Evolutionary conservation across 2,329 filamentous ascomycete genomes (phyloP), one percentile per base, ranked within the genome.

Genomic region (Phyllachora maydis): DNA sequence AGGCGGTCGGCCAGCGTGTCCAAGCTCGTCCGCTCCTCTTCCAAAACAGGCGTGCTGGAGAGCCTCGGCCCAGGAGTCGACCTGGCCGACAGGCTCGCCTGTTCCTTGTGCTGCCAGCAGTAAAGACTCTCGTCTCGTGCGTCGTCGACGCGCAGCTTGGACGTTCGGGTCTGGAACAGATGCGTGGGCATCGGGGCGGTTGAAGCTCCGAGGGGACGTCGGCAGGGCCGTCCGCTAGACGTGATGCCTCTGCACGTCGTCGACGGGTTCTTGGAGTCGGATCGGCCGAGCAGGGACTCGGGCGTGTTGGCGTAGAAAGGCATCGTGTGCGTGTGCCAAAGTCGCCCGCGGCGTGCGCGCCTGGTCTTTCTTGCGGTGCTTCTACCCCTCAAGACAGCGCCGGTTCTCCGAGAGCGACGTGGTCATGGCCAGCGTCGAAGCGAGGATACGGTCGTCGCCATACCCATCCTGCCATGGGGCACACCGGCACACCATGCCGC

Each of bases 41-140:
- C 61, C 25, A 72, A 46, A 4, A 70, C 63, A 5, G 65, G 58
- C 4, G 60, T 52, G 11, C 52, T 41, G 19, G 42, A 44, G 28
- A 39, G 37, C 19, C 45, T 43, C 4, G 51, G 53, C 2, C 54
- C 53, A 2, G 55, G 51, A 30, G 49, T 58, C 11, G 54, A 56
- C 21, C 43, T 44, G 3, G 54, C 43, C 6, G 57, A 55, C 27
- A 44, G 38, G 34, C 43, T 40, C 26, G 79, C 79, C 46, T 98
- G 88, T 27, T 88, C 79, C 42, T 78, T 83, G 52, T 98, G 88
- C 45, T 93, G 82, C 75, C 78, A 92, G 55, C 85, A 95, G 50
- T 82, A 93, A 23, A 72, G 62, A n/a, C 50, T 56, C 30, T 67
- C 60, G 22, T 65, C 58, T 27, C 54, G 49, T 3, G 62, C 57